Evolutionary conservation across 2,329 filamentous ascomycete species (phyloP).

Genomic region (Didymella pomorum): DNA sequence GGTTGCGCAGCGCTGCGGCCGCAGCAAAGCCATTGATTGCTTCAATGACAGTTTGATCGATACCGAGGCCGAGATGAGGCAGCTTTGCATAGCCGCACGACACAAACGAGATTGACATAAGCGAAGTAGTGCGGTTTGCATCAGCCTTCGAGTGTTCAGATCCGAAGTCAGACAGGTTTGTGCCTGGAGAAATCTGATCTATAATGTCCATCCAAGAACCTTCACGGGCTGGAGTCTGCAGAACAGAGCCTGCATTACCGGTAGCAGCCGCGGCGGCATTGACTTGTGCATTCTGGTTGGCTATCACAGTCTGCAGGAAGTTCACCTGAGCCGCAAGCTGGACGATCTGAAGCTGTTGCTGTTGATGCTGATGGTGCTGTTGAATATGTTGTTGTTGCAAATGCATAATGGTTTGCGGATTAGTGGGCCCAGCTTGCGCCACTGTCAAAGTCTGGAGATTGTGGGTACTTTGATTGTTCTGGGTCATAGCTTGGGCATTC

Average conservation of each 20-base stretch:
- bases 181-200: constrained; percentile 60
- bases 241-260: constrained; percentile 34
- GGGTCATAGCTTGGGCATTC: constrained; percentile 5
- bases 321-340: constrained; percentile 9
- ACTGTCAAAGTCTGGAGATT: constrained; percentile 3
- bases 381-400: constrained; percentile 15
- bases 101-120: constrained; percentile 60
- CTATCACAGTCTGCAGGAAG: constrained; percentile 10
- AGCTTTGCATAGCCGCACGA: constrained; percentile 69
- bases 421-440: constrained; percentile 5
- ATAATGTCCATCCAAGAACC: constrained; percentile 62
- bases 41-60: constrained; percentile 50
- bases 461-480: constrained; percentile 3
- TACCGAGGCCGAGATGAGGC: constrained; percentile 22
- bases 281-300: constrained; percentile 11
- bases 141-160: constrained; percentile 46
- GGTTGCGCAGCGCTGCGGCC: constrained; percentile 18
- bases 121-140: constrained; percentile 38
- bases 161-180: constrained; percentile 54
- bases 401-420: not conserved
- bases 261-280: constrained; percentile 4
- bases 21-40: constrained; percentile 17
- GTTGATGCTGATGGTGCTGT: too few relatives aligned
- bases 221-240: constrained; percentile 46
- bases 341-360: constrained; percentile 12